These are phyloP conservation scores for Phytophthora tentaculata DNA, from an alignment of 352 stramenopile species.

Conservation along the genomic window DNA sequence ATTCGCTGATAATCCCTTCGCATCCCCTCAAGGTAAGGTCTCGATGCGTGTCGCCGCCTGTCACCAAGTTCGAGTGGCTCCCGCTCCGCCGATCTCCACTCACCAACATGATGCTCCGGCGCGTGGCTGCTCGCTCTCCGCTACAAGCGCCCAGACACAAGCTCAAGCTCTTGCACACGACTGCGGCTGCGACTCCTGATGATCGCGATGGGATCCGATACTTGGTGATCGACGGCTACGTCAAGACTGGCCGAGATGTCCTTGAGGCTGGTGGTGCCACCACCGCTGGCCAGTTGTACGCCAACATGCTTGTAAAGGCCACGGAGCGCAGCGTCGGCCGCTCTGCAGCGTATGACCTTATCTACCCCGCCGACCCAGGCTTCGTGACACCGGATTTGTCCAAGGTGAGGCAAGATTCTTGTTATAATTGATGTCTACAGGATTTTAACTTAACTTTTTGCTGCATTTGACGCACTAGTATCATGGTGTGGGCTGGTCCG, in stretches of 20 bases:
- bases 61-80: conserved; percentile 5
- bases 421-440: not conserved
- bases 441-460: conserved; percentile 2
- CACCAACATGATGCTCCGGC: conserved; percentile 29
- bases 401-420: conserved; percentile 33
- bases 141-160: conserved; percentile 4
- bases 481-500: conserved; percentile 79
- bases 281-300: conserved; percentile 76
- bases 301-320: conserved; percentile 65
- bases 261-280: conserved; percentile 67
- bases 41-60: conserved; percentile 11
- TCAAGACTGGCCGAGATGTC: conserved; percentile 57
- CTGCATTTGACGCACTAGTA: conserved; percentile 43
- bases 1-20: conserved; percentile 22
- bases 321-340: conserved; percentile 43
- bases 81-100: conserved; percentile 21
- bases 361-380: conserved; percentile 64
- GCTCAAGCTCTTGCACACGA: conserved; percentile 18
- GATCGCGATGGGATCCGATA: conserved; percentile 43
- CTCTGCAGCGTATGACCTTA: conserved; percentile 60
- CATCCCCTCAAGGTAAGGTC: conserved; percentile 4
- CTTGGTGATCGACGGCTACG: conserved; percentile 81
- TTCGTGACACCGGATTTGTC: conserved; percentile 60
- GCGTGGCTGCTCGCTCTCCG: conserved; percentile 14
- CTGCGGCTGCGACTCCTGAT: conserved; percentile 1